Evolutionary conservation across 345 rosid species (phyloP), one percentile per base, ranked within the genome.

Genomic region (Raphanus sativus): DNA sequence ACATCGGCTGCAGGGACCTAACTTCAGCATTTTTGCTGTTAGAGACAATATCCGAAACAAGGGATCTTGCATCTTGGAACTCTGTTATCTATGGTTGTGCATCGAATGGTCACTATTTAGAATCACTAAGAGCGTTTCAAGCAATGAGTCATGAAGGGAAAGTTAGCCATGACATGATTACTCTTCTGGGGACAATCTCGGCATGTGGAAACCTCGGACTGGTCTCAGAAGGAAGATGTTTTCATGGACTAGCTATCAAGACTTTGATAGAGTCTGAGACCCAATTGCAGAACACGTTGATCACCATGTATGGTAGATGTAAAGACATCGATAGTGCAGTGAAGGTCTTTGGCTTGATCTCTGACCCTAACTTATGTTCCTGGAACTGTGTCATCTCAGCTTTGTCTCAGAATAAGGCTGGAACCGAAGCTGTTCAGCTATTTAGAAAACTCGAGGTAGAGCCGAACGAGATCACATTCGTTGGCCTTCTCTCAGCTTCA

Each of bases 321-420:
- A 67, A 74, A 62, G 84, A 90, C 70, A 75, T 71, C 2, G 82
- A 77, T 52, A 83, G 87, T 74, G 89, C 92, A 48, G 73, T 70
- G 60, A 66, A 59, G 29, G 87, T 85, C 64, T 86, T 86, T 80
- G 16, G 32, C 67, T 76, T 75, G 32, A 77, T 80, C 40, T 60
- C 75, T 26, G 75, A 80, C 55, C 81, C 68, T 69, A 90, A 90
- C 82, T 77, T 87, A 75, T 88, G 91, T 81, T 83, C 95, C 3
- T 88, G 91, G 88, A 88, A 88, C 81, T 87, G 91, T 79, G 76
- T 86, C 83, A 88, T 90, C 65, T 87, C 91, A 54, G 86, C 86
- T 64, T 80, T 85, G 67, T 84, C 88, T 73, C 91, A 86, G 81
- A 90, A 90, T 24, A 88, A 82, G 70, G 81, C 78, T 74, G 89